phyloP scores from a whole-genome alignment of 768 basidiomycete species.

The Rhodotorula diobovata region DNA sequence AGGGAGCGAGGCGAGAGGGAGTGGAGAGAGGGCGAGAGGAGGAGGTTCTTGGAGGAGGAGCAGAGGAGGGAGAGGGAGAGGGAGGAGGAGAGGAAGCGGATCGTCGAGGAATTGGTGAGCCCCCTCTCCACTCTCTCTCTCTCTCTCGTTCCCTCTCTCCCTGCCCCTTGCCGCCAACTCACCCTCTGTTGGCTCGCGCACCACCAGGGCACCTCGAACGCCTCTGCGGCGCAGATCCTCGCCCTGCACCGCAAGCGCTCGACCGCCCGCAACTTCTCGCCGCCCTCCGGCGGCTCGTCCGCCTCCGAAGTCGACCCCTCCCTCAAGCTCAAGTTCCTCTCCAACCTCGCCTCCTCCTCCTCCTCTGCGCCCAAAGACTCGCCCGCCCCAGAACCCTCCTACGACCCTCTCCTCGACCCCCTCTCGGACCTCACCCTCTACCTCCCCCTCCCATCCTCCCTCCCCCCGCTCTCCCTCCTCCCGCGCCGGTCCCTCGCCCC shows the following conservation, averaged over 20 bases:
- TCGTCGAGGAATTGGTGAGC: slow-evolving; percentile 21
- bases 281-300: background rate
- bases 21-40: slow-evolving; percentile 21
- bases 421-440: slow-evolving; percentile 58
- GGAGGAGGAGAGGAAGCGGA: slow-evolving; percentile 27
- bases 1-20: slow-evolving; percentile 58
- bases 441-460: slow-evolving; percentile 61
- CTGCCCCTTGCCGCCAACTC: background rate
- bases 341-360: slow-evolving; percentile 6
- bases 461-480: slow-evolving; percentile 58
- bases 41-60: slow-evolving; percentile 31
- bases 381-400: too few relatives aligned
- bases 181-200: background rate
- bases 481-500: slow-evolving; percentile 54
- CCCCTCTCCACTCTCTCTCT: background rate
- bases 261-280: slow-evolving; percentile 2
- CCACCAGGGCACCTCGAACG: slow-evolving; percentile 16
- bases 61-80: slow-evolving; percentile 45
- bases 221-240: slow-evolving; percentile 4
- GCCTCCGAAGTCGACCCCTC: background rate
- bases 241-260: slow-evolving; percentile 27
- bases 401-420: slow-evolving; percentile 57
- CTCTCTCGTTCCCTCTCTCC: background rate
- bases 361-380: background rate
- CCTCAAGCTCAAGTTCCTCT: slow-evolving; percentile 28